Evolutionary conservation across 2,329 filamentous ascomycete species (phyloP), one percentile per base, ranked within the genome.

Genomic region (Bisporella sp.): DNA sequence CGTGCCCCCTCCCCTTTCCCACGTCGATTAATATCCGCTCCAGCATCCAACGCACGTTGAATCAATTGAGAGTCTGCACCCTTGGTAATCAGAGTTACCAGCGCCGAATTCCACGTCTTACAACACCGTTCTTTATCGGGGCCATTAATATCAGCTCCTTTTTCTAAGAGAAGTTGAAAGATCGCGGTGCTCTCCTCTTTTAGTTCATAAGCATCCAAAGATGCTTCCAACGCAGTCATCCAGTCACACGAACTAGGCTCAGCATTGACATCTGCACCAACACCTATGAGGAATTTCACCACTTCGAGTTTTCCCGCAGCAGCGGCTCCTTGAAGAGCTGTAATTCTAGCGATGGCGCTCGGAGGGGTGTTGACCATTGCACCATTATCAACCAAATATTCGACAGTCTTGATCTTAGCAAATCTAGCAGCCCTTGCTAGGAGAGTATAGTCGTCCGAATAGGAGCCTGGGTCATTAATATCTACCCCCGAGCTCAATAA

Each of bases 111-210:
- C 46, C 46, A 47, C 3, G 40, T 29, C 31, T 41, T 41, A 47
- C 33, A 28, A 37, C 21, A 28, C 37, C 46, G 32, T 37, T n/a
- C 7, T 31, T 31, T 40, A 21, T 28, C 32, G 39, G 48, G 42
- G 11, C 28, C 41, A 31, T 50, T 50, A 13, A 45, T 31, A 45
- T 50, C 48, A 37, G 41, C 48, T 33, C 48, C 48, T 12, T 40
- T 41, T 13, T 45, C 35, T 13, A 50, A 40, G 28, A 49, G 41
- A 35, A 48, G n/a, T 44, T 43, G 29, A 11, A 50, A 37, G 29
- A 50, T 41, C 31, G 6, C 48, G 8, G 4, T 31, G 37, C 37
- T 31, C 31, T 46, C 44, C 31, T 46, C 31, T 46, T 37, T 46
- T 29, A n/a, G 28, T 46, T 5, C 44, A 37, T 21, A 21, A 35